Conservation (phyloP, 176 grass and related monocot genomes). For the Aegilops umbellulata region DNA sequence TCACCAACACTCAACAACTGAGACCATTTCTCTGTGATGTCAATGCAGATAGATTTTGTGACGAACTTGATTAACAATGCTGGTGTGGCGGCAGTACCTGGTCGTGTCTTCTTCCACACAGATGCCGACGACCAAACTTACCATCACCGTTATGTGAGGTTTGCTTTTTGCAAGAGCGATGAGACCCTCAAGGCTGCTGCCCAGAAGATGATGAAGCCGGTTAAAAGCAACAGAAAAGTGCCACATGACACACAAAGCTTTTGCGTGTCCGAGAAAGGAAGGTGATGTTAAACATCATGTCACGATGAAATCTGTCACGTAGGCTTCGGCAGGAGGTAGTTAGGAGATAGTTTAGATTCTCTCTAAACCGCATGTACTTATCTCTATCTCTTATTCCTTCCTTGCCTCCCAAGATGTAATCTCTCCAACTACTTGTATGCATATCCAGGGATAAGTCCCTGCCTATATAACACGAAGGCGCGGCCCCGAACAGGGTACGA, state of each 20-base stretch:
- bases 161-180: conserved; percentile 84
- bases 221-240: background rate
- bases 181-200: conserved; percentile 69
- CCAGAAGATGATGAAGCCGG: conserved; percentile 49
- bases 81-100: conserved; percentile 82
- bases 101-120: conserved; percentile 83
- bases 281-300: background rate
- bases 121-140: conserved; percentile 29
- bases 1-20: background rate
- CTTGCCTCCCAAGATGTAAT: too few species aligned
- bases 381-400: too few species aligned
- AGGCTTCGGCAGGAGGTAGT: too few species aligned
- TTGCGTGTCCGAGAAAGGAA: too few species aligned
- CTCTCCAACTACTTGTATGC: too few species aligned
- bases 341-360: too few species aligned
- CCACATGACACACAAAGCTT: too few species aligned
- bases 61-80: conserved; percentile 54
- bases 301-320: too few species aligned
- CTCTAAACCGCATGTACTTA: too few species aligned
- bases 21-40: background rate
- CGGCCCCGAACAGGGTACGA: too few species aligned
- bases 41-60: conserved; percentile 82
- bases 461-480: too few species aligned
- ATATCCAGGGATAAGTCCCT: too few species aligned
- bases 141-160: conserved; percentile 57